A percentile compares a stretch with the other conserved stretches of the same genome.
Evolutionary conservation across 2,329 filamentous ascomycete species (phyloP).

Genomic region (Hirsutella rhossiliensis): DNA sequence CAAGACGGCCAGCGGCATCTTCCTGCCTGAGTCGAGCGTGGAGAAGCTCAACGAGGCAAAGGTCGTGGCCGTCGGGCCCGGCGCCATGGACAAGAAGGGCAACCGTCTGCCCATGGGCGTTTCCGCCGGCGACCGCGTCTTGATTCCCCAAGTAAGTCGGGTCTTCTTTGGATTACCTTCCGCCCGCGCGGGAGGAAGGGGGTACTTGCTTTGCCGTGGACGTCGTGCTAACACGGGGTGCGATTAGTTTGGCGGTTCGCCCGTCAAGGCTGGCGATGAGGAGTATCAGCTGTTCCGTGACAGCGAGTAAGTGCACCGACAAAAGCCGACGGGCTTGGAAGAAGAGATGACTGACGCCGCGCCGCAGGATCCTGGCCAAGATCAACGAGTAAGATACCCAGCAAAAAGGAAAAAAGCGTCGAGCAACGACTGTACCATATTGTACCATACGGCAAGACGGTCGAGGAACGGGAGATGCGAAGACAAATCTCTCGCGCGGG

Average conservation of each 20-base stretch:
- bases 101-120: constrained; percentile 82
- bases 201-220: background rate
- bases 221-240: constrained; percentile 12
- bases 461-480: no score
- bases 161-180: no score
- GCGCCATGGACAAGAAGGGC: constrained; percentile 75
- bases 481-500: no score
- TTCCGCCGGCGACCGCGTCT: constrained; percentile 71
- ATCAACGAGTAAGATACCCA: constrained; percentile 69
- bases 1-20: constrained; percentile 94
- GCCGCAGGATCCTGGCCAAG: constrained; percentile 83
- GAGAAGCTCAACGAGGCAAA: constrained; percentile 98
- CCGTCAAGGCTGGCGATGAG: constrained; percentile 94
- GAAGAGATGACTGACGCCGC: background rate
- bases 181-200: no score
- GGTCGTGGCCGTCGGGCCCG: constrained; percentile 90
- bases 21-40: constrained; percentile 90
- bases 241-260: constrained; percentile 73
- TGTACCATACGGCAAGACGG: constrained; percentile 17
- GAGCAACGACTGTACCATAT: constrained; percentile 4
- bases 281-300: constrained; percentile 95
- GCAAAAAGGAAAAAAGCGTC: constrained; percentile 2
- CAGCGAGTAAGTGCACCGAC: constrained; percentile 66
- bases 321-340: background rate
- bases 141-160: constrained; percentile 78